Conservation (phyloP, 148 eudicot species). For the Suaeda aralocaspica region DNA sequence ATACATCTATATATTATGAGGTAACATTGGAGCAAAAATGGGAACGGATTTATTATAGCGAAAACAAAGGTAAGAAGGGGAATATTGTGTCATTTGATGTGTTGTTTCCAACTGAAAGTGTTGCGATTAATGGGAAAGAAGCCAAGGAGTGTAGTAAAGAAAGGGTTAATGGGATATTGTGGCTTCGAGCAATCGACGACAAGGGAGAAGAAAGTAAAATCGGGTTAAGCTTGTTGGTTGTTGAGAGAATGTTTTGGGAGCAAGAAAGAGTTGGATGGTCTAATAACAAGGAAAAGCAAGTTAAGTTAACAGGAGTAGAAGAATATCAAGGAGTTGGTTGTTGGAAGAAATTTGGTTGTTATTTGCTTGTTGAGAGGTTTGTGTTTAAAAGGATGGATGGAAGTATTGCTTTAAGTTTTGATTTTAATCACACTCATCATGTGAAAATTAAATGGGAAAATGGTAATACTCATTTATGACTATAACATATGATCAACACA, state of each 20-base stretch:
- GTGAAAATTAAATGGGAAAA: constrained; percentile 50
- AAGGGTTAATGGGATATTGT: constrained; percentile 32
- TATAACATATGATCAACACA: too few relatives aligned
- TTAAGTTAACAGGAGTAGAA: constrained; percentile 36
- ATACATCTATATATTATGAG: constrained; percentile 47
- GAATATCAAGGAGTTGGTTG: constrained; percentile 29
- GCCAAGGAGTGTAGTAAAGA: constrained; percentile 32
- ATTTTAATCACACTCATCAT: constrained; percentile 49
- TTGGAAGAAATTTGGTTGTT: constrained; percentile 53
- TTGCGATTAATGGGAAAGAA: constrained; percentile 28
- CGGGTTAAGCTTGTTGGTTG: constrained; percentile 44
- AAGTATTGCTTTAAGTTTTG: constrained; percentile 42
- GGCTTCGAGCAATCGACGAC: constrained; percentile 26
- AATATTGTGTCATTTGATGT: constrained; percentile 35
- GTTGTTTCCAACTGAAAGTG: constrained; percentile 36
- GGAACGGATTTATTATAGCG: constrained; percentile 46
- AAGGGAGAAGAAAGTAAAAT: constrained; percentile 19
- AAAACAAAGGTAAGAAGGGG: constrained; percentile 9
- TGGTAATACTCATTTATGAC: too few relatives aligned
- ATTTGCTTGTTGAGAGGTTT: constrained; percentile 64
- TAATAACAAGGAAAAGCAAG: constrained; percentile 22
- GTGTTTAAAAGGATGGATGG: constrained; percentile 56
- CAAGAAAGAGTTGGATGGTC: constrained; percentile 49
- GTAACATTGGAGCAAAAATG: constrained; percentile 56
- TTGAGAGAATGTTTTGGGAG: constrained; percentile 61